Base-by-base conservation (phyloP, 257 asterid species). In the Dorcoceras hygrometricum region DNA sequence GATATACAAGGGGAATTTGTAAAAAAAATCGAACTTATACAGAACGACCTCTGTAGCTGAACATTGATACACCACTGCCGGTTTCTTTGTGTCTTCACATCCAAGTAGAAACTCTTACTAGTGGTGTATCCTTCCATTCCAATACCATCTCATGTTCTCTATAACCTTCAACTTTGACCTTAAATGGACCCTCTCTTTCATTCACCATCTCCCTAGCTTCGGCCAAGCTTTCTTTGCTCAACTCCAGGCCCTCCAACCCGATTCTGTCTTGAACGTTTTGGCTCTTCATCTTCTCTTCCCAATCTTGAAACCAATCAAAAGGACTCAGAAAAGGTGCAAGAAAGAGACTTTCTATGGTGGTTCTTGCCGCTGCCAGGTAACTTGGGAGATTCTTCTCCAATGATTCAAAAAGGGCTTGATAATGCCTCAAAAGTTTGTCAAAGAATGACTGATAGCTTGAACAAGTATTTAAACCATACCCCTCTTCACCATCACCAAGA, bases 71-170 rank as follows among this genome's bases (percentile, higher is more conserved):
- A 28, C 46, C 57, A 57, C 69, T 34, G 68, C 22, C 25, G 71
- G 54, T 31, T 54, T 62, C 70, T 1, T n/a, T 26, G 23, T 63
- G 23, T 50, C 68, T 72, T 75, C 76, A 85, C 80, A 63, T 72
- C 97, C 96, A 88, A 60, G 75, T 72, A 46, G 91, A 90, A 71
- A 88, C 88, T 82, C 83, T 79, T 18, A 88, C 87, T 22, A 90
- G 18, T 34, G 86, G 82, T 4, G 75, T 78, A 27, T 72, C 88
- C 57, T 71, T 84, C 97, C 96, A 88, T 50, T 70, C 77, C 75
- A 90, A 71, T 22, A 82, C 83, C 85, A 88, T 83, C 80, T 84
- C 84, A 50, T 86, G 66, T 28, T 70, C 78, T 22, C 51, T 62
- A 19, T 54, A 51, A 53, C 75, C 78, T 57, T 73, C 75, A 3